Base-by-base conservation (phyloP, 305 asterid species). In the Fraxinus sp. region DNA sequence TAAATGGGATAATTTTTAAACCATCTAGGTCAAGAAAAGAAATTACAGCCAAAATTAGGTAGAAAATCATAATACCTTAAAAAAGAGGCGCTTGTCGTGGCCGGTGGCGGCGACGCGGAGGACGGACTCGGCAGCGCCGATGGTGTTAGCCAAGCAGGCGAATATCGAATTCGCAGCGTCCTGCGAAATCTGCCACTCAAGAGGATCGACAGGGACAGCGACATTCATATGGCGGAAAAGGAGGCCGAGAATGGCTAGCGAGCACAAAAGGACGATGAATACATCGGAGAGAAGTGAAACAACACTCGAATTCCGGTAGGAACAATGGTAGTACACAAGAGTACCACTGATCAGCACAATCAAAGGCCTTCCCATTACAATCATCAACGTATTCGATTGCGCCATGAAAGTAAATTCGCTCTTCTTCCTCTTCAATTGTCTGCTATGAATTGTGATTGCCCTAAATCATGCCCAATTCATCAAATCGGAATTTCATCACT, bases 81-180 rank as follows among this genome's bases (percentile, higher is more conserved):
- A 43, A 85, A 96, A 95, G 85, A 96, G 93, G 86, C 98, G 93
- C 84, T 93, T 96, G 85, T 96, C 99, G 73, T 95, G 98, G 78
- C 98, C 99, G 68, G 97, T 93, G 86, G 98, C 98, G 86, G 98
- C 97, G 79, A 96, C 98, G 22, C 99, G 94, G 82, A 96, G 92
- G 85, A 96, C 99, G 28, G 98, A 95, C 90, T 96, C 99, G 80
- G 99, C 93, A 28, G 98, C 99, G 76, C 99, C 99, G 77, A 96
- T 83, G 37, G 97, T 96, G 85, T 96, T 96, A 74, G 97, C 99
- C 84, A 96, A 90, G 87, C 94, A 87, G 82, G 98, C 99, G 87
- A 95, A 92, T 85, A 92, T 83, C 39, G 92, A 82, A 30, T 92
- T 92, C 11, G 98, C 98, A 28, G 98, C 88, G 49, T 96, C 97